Evolutionary conservation across 495 filamentous ascomycete genomes (phyloP).

Genomic region (Penicillium riverlandense): DNA sequence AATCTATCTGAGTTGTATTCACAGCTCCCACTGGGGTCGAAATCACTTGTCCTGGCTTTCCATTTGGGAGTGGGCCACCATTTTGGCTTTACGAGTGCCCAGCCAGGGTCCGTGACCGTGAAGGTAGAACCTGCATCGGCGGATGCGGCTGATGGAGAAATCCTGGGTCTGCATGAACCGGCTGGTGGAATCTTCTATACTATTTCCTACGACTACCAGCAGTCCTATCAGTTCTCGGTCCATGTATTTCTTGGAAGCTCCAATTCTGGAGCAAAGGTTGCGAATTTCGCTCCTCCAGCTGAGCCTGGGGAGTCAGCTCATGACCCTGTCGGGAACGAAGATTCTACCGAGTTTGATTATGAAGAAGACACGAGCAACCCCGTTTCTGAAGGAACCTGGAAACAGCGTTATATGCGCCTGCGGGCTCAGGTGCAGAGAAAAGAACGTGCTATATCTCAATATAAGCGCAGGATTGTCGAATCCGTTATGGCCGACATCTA

Average conservation of each 20-base stretch:
- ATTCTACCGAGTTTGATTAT: constrained; percentile 22
- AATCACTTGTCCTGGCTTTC: constrained; percentile 21
- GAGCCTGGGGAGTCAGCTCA: constrained; percentile 6
- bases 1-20: constrained; percentile 23
- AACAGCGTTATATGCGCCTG: constrained; percentile 37
- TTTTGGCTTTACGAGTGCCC: constrained; percentile 23
- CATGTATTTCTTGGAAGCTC: constrained; percentile 24
- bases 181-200: constrained; percentile 8
- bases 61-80: constrained; percentile 34
- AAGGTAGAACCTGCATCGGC: constrained; percentile 8
- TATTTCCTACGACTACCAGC: constrained; percentile 25
- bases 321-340: constrained; percentile 12
- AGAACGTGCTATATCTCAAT: constrained; percentile 39
- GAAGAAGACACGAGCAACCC: constrained; percentile 22
- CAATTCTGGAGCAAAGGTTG: constrained; percentile 6
- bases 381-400: constrained; percentile 32
- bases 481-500: constrained; percentile 49
- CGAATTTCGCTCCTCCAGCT: background rate
- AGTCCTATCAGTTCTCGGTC: constrained; percentile 18
- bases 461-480: constrained; percentile 49
- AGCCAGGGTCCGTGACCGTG: constrained; percentile 16
- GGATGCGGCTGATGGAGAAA: background rate
- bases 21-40: constrained; percentile 13
- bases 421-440: constrained; percentile 45
- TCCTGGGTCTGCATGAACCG: no score